A percentile compares a stretch with the other conserved stretches of the same genome.
These are phyloP conservation scores for Tricladium varicosporioides DNA, from an alignment of 2,329 filamentous ascomycete species.

Conservation along the genomic window DNA sequence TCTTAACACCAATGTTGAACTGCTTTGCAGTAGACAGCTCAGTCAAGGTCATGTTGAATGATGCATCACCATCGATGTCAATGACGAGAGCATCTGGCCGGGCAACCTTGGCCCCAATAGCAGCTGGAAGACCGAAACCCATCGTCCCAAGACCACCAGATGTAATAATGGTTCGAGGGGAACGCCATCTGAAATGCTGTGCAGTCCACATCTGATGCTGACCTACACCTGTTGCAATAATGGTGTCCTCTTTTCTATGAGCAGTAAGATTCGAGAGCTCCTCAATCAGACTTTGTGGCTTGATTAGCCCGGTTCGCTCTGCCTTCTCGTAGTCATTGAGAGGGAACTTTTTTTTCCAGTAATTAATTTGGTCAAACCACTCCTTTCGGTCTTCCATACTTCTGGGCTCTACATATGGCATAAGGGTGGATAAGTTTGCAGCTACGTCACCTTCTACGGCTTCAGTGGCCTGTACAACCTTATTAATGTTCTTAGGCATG, in stretches of 20 bases:
- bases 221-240: conserved; percentile 91
- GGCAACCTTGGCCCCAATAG: conserved; percentile 92
- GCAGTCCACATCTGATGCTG: conserved; percentile 99
- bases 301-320: conserved; percentile 75
- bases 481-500: conserved; percentile 99
- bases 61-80: conserved; percentile 97
- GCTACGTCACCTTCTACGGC: conserved; percentile 92
- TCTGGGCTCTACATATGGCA: conserved; percentile 68
- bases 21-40: conserved; percentile 91
- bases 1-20: conserved; percentile 95
- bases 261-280: conserved; percentile 83
- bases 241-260: conserved; percentile 75
- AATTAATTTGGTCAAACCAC: conserved; percentile 87
- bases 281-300: conserved; percentile 90
- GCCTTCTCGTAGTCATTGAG: conserved; percentile 78
- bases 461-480: conserved; percentile 94
- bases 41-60: conserved; percentile 97
- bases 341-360: conserved; percentile 91
- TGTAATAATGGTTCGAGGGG: conserved; percentile 92
- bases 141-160: conserved; percentile 94
- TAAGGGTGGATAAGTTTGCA: conserved; percentile 69
- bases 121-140: conserved; percentile 91
- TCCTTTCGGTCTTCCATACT: conserved; percentile 66
- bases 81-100: conserved; percentile 64
- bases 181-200: conserved; percentile 92